Percentiles rank a stretch among this genome's conserved stretches.
phyloP scores from a whole-genome alignment of 495 filamentous ascomycete genomes.

The Xylaria cubensis region DNA sequence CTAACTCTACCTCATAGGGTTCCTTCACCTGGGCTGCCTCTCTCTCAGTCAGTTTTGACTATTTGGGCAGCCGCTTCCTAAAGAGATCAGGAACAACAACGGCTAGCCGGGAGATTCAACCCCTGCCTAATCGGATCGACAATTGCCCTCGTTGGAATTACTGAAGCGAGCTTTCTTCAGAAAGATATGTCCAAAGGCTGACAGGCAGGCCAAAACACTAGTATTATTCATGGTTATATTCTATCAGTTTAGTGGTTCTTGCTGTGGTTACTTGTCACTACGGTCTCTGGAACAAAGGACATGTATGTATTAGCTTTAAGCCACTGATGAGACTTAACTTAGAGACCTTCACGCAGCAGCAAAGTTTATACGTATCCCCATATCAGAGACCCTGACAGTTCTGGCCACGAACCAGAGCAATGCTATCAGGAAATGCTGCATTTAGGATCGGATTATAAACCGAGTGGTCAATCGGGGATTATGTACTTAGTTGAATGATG shows the following conservation, averaged over 20 bases:
- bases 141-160: not conserved
- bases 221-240: not conserved
- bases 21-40: not conserved
- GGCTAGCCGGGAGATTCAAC: not conserved
- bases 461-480: not conserved
- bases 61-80: not conserved
- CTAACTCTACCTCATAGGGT: not conserved
- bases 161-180: not conserved
- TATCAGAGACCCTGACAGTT: not conserved
- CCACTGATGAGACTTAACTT: too few relatives aligned
- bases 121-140: not conserved
- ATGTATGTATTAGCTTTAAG: too few relatives aligned
- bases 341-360: too few relatives aligned
- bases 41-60: not conserved
- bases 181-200: not conserved
- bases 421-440: not conserved
- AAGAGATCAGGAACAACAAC: not conserved
- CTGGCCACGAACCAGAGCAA: not conserved
- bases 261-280: too few relatives aligned
- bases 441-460: not conserved
- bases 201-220: not conserved
- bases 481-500: not conserved
- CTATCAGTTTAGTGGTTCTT: not conserved
- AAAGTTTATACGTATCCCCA: too few relatives aligned
- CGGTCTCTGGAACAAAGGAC: too few relatives aligned